Evolutionary conservation across 2,329 filamentous ascomycete species (phyloP).

Genomic region (Sporothrix protearum): DNA sequence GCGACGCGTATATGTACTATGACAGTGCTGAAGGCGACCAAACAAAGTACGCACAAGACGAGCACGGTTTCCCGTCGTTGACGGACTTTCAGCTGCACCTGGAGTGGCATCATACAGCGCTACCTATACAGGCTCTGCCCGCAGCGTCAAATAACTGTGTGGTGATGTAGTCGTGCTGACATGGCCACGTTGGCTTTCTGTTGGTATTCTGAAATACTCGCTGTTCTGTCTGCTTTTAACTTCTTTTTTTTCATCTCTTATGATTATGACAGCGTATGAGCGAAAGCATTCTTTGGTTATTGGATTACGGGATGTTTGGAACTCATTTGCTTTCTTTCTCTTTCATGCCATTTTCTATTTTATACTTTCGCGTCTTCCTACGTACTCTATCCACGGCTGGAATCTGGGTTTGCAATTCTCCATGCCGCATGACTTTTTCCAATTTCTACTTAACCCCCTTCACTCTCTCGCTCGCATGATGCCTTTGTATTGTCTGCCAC

Average conservation of each 20-base stretch:
- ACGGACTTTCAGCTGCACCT: conserved; percentile 52
- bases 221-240: neutral
- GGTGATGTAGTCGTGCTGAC: conserved; percentile 23
- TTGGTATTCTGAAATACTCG: neutral
- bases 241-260: neutral
- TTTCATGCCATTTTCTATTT: neutral
- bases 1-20: conserved; percentile 51
- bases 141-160: conserved; percentile 39
- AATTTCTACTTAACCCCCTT: too few species aligned
- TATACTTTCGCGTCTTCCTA: too few species aligned
- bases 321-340: neutral
- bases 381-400: too few species aligned
- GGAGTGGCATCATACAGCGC: conserved; percentile 52
- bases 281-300: neutral
- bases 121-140: conserved; percentile 39
- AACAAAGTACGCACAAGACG: conserved; percentile 46
- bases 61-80: conserved; percentile 48
- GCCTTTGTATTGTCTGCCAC: too few species aligned
- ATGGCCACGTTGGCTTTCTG: neutral
- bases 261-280: conserved; percentile 20
- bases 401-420: too few species aligned
- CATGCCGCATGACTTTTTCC: too few species aligned
- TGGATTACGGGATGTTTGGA: conserved; percentile 7
- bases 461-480: too few species aligned
- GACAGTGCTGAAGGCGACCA: conserved; percentile 52